Conservation (phyloP, 257 asterid genomes). For the Plectranthus barbatus region DNA sequence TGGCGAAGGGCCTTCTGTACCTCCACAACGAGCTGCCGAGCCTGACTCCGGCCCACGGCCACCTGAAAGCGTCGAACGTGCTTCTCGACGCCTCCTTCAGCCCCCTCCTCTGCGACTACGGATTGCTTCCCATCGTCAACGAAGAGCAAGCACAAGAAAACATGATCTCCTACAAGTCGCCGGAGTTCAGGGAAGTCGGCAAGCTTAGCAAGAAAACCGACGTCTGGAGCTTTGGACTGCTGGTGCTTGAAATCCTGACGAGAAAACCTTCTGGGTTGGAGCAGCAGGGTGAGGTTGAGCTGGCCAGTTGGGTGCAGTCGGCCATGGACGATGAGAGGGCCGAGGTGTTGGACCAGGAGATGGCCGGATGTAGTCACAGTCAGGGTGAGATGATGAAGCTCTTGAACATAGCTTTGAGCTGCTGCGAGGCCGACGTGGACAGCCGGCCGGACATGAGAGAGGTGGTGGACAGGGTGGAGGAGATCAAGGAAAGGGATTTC, state of each 20-base stretch:
- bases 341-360: slow-evolving; percentile 51
- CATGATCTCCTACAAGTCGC: slow-evolving; percentile 71
- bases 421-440: slow-evolving; percentile 50
- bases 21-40: slow-evolving; percentile 79
- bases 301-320: slow-evolving; percentile 50
- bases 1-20: slow-evolving; percentile 55
- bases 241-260: slow-evolving; percentile 67
- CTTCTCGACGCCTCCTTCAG: slow-evolving; percentile 45
- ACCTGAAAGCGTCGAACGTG: slow-evolving; percentile 82
- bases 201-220: slow-evolving; percentile 70
- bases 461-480: slow-evolving; percentile 56
- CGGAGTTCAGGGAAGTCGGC: slow-evolving; percentile 44
- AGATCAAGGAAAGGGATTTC: slow-evolving; percentile 47
- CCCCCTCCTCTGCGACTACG: slow-evolving; percentile 77
- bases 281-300: slow-evolving; percentile 39
- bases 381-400: slow-evolving; percentile 61
- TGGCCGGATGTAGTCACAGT: slow-evolving; percentile 31
- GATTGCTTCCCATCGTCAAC: slow-evolving; percentile 63
- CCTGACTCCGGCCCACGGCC: slow-evolving; percentile 81
- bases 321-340: slow-evolving; percentile 18
- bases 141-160: slow-evolving; percentile 52
- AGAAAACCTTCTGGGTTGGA: slow-evolving; percentile 43
- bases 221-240: slow-evolving; percentile 79
- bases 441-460: slow-evolving; percentile 55
- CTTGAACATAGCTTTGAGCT: slow-evolving; percentile 49